Evolutionary conservation across 305 asterid genomes (phyloP).

Genomic region (Caryopteris hybrid): DNA sequence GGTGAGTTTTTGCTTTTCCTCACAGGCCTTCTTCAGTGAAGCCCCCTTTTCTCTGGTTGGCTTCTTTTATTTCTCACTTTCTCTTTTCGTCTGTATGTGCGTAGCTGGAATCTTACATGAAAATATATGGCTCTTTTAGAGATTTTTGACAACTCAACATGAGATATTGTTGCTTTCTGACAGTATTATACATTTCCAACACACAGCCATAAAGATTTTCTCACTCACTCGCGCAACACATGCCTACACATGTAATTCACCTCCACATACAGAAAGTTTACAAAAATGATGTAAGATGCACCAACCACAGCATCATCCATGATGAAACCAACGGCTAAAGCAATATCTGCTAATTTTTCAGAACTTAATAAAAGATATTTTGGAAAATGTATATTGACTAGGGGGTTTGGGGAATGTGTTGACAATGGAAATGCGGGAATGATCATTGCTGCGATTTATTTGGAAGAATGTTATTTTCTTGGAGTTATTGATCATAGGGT

Average conservation of each 20-base stretch:
- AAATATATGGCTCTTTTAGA: background rate
- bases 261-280: background rate
- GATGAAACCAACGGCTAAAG: background rate
- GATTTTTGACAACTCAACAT: slow-evolving; percentile 29
- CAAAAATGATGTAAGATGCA: background rate
- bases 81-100: slow-evolving; percentile 15
- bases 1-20: slow-evolving; percentile 1
- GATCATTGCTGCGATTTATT: background rate
- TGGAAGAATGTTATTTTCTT: background rate
- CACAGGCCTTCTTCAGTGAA: background rate
- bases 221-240: slow-evolving; percentile 1
- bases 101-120: slow-evolving; percentile 17
- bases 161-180: slow-evolving; percentile 20
- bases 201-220: background rate
- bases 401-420: background rate
- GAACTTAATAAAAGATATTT: background rate
- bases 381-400: background rate
- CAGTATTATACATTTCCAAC: slow-evolving; percentile 9
- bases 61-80: slow-evolving; percentile 14
- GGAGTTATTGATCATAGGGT: background rate
- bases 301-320: background rate
- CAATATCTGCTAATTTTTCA: no score
- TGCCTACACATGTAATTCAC: background rate
- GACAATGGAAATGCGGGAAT: background rate
- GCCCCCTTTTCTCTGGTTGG: background rate